Base-by-base conservation (phyloP, 2,329 filamentous ascomycete species). In the Fusarium fujikuroi region DNA sequence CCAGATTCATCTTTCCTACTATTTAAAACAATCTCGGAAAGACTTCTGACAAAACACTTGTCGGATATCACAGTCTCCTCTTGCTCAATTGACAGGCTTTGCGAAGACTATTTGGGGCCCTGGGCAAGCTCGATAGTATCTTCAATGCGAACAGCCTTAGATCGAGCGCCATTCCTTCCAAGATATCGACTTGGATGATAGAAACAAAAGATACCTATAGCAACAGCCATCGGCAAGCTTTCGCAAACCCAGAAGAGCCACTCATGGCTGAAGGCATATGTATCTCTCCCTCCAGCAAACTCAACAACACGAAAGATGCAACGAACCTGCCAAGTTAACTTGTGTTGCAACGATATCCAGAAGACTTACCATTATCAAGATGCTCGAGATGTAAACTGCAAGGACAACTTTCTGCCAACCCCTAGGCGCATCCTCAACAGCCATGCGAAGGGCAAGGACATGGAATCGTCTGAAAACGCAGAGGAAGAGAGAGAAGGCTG, bases 191-290 rank as follows among this genome's bases (percentile, higher is more conserved):
- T 80, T 0, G 87, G 87, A 70, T 89, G 85, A 75, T 83, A 88
- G 42, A 86, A 74, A 9, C 84, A 85, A 66, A 89, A 86, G 2
- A 86, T 80, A 2, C 82, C 76, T 39, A 89, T 81, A 10, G 87
- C 86, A 1, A 83, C 76, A 7, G 85, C 67, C 80, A 87, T 86
- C 0, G 87, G 86, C 11, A 86, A 66, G 0, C 84, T 82, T 66
- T 89, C 87, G 19, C 89, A 85, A 5, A 83, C 81, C 81, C 86
- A 89, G 63, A 89, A 85, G 34, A 85, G 84, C 84, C 87, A 88
- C 69, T 89, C 87, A 28, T 86, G 83, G 8, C 76, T 81, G 72
- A 87, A 86, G 2, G 85, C 79, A 71, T 89, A 89, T 21, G 84
- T 82, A 11, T 86, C 78, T n/a, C 84, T 85, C 0, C 87, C 87